Evolutionary conservation across 306 rosid species (phyloP).

Genomic region (Pyrus pyrifolia): DNA sequence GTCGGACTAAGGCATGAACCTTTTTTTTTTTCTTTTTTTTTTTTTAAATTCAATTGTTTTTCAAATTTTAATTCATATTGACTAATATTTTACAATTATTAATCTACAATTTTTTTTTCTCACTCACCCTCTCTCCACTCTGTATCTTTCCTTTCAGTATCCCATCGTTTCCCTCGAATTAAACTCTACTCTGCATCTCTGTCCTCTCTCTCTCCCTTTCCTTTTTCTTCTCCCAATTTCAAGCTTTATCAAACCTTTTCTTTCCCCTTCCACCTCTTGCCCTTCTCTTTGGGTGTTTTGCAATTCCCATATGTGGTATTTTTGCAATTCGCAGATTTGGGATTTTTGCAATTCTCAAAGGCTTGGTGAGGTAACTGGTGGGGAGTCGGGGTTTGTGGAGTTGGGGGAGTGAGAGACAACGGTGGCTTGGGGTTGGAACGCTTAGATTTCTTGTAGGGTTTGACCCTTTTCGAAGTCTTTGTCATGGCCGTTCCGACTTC

Average conservation of each 20-base stretch:
- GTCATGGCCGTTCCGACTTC: conserved; percentile 34
- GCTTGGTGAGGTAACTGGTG: conserved; percentile 51
- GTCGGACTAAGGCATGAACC: no score
- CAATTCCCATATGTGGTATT: no score
- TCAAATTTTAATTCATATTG: no score
- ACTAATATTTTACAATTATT: no score
- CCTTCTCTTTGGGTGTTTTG: neutral
- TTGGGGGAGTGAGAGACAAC: conserved; percentile 31
- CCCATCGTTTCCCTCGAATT: no score
- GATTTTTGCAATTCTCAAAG: neutral
- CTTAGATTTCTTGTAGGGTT: conserved; percentile 31
- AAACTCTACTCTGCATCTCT: no score
- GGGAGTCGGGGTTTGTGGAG: conserved; percentile 41
- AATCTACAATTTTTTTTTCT: no score
- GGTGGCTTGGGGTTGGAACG: conserved; percentile 23
- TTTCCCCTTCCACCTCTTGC: conserved; percentile 1
- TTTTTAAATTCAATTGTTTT: no score
- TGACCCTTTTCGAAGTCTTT: conserved; percentile 36
- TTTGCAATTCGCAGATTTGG: neutral
- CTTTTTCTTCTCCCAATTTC: neutral
- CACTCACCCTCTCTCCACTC: no score
- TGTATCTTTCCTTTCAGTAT: no score
- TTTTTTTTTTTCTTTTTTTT: no score
- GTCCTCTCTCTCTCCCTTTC: no score
- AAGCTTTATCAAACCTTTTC: conserved; percentile 9